Conservation (phyloP, 1,284 basidiomycete genomes). For the Pholiota adiposa region DNA sequence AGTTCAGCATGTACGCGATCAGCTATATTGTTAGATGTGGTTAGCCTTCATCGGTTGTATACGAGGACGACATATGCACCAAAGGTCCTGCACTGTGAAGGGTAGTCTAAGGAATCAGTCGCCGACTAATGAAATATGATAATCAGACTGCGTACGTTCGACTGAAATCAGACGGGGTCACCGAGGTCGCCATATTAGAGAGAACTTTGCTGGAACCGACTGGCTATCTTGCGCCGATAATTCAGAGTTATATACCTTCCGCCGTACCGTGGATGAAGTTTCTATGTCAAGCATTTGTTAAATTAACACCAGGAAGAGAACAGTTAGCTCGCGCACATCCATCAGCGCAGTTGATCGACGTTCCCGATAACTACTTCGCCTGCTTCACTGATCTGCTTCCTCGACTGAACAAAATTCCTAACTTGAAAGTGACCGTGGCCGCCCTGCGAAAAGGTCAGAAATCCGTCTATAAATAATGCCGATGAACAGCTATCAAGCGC, state of each 20-base stretch:
- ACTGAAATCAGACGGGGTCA: not conserved
- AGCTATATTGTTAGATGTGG: constrained; percentile 9
- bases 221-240: not conserved
- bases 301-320: no score
- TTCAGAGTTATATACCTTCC: not conserved
- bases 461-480: no score
- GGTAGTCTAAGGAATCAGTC: no score
- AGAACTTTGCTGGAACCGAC: not conserved
- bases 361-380: no score
- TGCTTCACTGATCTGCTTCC: no score
- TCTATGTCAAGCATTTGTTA: no score
- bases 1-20: constrained; percentile 25
- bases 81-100: not conserved
- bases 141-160: not conserved
- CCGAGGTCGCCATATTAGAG: not conserved
- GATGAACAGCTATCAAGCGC: not conserved
- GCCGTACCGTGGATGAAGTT: no score
- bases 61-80: not conserved
- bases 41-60: no score
- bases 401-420: no score
- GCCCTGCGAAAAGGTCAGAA: no score
- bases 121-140: not conserved
- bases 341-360: not conserved
- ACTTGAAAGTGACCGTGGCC: no score
- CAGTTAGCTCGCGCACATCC: no score